Evolutionary conservation across 352 stramenopile species (phyloP).

Genomic region (Phytophthora sojae): DNA sequence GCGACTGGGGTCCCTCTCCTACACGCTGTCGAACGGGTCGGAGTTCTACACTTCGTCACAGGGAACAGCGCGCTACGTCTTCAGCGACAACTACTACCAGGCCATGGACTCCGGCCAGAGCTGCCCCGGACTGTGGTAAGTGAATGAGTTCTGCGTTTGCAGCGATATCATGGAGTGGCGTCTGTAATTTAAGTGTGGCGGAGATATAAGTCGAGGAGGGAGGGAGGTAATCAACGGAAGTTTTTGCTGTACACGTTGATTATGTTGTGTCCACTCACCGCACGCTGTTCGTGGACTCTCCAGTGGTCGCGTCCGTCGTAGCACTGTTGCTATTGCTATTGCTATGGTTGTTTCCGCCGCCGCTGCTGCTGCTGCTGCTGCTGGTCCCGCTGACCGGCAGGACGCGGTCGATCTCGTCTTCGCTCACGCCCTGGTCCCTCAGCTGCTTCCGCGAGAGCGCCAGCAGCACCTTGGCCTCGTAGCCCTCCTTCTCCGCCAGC

Average conservation of each 20-base stretch:
- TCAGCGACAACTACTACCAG: conserved; percentile 81
- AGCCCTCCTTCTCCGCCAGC: conserved; percentile 52
- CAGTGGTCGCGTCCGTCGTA: not conserved
- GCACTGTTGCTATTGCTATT: too few species aligned
- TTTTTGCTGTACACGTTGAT: not conserved
- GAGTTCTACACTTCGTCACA: conserved; percentile 43
- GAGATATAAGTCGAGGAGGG: not conserved
- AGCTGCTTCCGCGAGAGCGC: conserved; percentile 64
- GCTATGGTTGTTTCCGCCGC: too few species aligned
- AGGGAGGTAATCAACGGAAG: not conserved
- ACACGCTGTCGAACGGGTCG: conserved; percentile 51
- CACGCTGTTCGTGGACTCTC: not conserved
- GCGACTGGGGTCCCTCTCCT: conserved; percentile 64
- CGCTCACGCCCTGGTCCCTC: conserved; percentile 52
- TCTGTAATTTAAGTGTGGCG: conserved; percentile 23
- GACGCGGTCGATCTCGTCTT: conserved; percentile 64
- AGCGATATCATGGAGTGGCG: not conserved
- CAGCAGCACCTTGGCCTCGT: conserved; percentile 53
- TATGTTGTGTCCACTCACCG: not conserved
- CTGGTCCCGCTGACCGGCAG: conserved; percentile 34
- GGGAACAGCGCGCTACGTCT: conserved; percentile 56
- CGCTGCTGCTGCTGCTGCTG: too few species aligned
- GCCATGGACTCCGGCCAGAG: conserved; percentile 71
- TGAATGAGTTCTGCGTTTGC: not conserved
- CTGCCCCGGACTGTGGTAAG: conserved; percentile 42